Percentiles rank a stretch among this genome's conserved stretches.
Evolutionary conservation across 495 filamentous ascomycete species (phyloP).

Genomic region (Lepidopterella palustris): DNA sequence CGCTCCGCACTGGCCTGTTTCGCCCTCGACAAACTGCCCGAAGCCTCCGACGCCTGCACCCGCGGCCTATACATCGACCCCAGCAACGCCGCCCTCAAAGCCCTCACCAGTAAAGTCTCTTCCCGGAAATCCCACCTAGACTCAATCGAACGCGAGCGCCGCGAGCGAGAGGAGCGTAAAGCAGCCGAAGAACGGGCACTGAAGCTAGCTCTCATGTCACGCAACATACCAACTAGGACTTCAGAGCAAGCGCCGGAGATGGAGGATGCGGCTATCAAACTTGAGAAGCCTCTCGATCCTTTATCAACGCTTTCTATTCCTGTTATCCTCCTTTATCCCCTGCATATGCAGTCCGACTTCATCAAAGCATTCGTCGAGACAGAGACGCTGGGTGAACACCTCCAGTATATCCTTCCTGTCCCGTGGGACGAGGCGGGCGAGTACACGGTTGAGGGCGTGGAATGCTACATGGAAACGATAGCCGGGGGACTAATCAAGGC

Average conservation of each 20-base stretch:
- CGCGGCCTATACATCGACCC: constrained; percentile 66
- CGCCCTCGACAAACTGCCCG: constrained; percentile 61
- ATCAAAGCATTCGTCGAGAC: constrained; percentile 77
- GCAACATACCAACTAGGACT: constrained; percentile 59
- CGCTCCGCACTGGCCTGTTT: constrained; percentile 70
- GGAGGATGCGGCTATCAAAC: constrained; percentile 48
- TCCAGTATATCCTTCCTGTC: constrained; percentile 70
- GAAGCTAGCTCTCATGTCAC: constrained; percentile 61
- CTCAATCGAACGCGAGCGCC: constrained; percentile 31
- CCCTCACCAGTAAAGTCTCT: constrained; percentile 26
- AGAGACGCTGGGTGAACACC: constrained; percentile 59
- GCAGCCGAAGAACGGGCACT: constrained; percentile 54
- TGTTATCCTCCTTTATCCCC: constrained; percentile 74
- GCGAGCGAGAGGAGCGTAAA: constrained; percentile 43
- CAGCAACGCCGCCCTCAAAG: constrained; percentile 50
- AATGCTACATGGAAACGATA: constrained; percentile 82
- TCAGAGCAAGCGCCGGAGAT: constrained; percentile 73
- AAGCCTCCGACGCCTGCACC: constrained; percentile 68
- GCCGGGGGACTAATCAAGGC: constrained; percentile 78
- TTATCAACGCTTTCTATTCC: constrained; percentile 68
- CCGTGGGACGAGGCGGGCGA: constrained; percentile 76
- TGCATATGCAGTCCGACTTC: constrained; percentile 75
- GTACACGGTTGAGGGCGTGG: constrained; percentile 60
- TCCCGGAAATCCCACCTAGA: constrained; percentile 29
- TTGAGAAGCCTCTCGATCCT: constrained; percentile 67